Percentiles rank a stretch among this genome's conserved stretches.
Evolutionary conservation across 2,329 filamentous ascomycete genomes (phyloP).

Genomic region (Exophiala calicioides): DNA sequence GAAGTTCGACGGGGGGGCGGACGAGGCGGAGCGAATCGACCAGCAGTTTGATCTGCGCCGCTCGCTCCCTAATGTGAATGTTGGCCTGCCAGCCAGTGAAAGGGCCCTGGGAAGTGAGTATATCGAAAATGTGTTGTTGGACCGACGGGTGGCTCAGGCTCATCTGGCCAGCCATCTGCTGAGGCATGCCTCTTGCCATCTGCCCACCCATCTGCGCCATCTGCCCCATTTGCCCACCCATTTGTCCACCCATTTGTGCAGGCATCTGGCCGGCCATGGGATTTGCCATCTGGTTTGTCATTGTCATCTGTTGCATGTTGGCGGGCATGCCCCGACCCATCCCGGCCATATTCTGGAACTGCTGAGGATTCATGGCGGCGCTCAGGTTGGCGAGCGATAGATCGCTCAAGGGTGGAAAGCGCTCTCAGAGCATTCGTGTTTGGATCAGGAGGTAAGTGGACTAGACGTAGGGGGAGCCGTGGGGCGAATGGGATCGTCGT

Average conservation of each 20-base stretch:
- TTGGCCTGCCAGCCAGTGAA: constrained; percentile 49
- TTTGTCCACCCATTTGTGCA: constrained; percentile 30
- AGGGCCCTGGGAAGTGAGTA: constrained; percentile 43
- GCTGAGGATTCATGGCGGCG: constrained; percentile 30
- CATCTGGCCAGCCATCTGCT: constrained; percentile 24
- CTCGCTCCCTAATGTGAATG: constrained; percentile 43
- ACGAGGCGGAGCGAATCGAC: constrained; percentile 50
- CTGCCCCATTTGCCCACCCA: constrained; percentile 32
- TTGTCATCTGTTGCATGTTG: constrained; percentile 29
- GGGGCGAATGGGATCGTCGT: constrained; percentile 3
- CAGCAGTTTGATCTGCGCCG: constrained; percentile 47
- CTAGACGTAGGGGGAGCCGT: constrained; percentile 4
- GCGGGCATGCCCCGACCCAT: constrained; percentile 31
- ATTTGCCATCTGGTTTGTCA: constrained; percentile 27
- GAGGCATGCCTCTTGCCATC: constrained; percentile 20
- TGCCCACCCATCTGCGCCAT: constrained; percentile 17
- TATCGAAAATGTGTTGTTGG: constrained; percentile 40
- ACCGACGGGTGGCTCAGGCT: constrained; percentile 24
- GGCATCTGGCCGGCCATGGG: constrained; percentile 15
- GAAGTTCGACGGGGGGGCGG: constrained; percentile 43
- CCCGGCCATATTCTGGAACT: constrained; percentile 31
- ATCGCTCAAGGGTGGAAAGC: constrained; percentile 8
- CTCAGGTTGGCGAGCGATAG: constrained; percentile 12
- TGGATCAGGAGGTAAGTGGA: too few species aligned
- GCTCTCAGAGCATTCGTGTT: constrained; percentile 14